Conservation (phyloP, 2,329 filamentous ascomycete genomes). For the Nigrospora sphaerica region DNA sequence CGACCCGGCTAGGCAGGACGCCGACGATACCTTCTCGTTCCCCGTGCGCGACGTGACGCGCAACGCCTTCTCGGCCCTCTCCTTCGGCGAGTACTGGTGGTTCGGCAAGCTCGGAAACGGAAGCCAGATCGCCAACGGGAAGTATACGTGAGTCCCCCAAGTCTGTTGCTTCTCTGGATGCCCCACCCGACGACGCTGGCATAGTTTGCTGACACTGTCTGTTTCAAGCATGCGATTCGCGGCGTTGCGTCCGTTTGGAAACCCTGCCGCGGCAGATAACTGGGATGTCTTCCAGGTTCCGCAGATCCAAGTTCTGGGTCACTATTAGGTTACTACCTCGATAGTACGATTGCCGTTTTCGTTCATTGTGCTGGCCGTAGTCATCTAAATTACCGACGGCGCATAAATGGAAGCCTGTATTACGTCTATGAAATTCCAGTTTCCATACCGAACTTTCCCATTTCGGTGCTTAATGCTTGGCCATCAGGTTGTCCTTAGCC, state of each 20-base stretch:
- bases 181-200: no score
- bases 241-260: slow-evolving; percentile 9
- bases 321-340: slow-evolving; percentile 11
- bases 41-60: slow-evolving; percentile 10
- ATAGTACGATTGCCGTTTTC: no score
- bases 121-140: slow-evolving; percentile 9
- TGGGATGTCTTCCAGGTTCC: slow-evolving; percentile 11
- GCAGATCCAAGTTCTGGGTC: slow-evolving; percentile 8
- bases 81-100: no score
- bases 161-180: no score
- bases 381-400: no score
- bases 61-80: no score
- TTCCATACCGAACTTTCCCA: no score
- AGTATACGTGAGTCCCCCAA: slow-evolving; percentile 10
- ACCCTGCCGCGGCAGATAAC: slow-evolving; percentile 6
- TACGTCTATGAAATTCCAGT: no score
- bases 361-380: no score
- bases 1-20: slow-evolving; percentile 11
- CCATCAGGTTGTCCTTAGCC: no score
- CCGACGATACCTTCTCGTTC: slow-evolving; percentile 14
- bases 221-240: slow-evolving; percentile 11
- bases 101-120: slow-evolving; percentile 11
- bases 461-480: no score
- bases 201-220: neutral
- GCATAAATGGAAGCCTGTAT: no score